Evolutionary conservation across 345 rosid species (phyloP), one percentile per base, ranked within the genome.

Genomic region (Camelina neglecta): DNA sequence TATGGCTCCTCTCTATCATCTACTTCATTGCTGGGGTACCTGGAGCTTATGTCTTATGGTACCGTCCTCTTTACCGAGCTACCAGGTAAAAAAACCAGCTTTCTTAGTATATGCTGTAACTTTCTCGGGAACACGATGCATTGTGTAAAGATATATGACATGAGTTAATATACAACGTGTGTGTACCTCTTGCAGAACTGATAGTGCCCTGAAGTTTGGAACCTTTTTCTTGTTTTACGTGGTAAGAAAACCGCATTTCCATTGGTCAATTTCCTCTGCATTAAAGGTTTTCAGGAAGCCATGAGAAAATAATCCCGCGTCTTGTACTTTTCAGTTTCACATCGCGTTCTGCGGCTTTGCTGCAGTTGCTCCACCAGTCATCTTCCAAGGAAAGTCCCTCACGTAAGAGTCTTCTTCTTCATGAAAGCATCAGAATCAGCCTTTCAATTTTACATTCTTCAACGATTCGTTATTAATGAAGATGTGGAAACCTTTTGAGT

Each of bases 1-100:
- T 93, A 75, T 96, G 99, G 99, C 85, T 96, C 84, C 96, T 96
- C 48, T 89, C 99, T 59, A 76, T 93, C 73, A 96, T 96, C 83
- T 96, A 96, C 81, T 84, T 86, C 86, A 81, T 96, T 68, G 67
- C 95, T 0, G 98, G 98, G 62, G 87, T 83, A 82, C 99, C 99
- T 75, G 98, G 97, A 56, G 97, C 82, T 60, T 96, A 93, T 62
- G 85, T 88, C 61, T 41, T 84, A 72, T 96, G 99, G 99, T 96
- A 96, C 79, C 91, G 93, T 65, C 99, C 99, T 62, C 88, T 96
- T 47, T 96, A 96, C 76, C 88, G 93, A 74, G 99, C 99, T 73
- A 87, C 89, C 85, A 93, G 99, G 99, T 96, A 26, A 26, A 91
- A 91, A 24, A 18, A 31, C 61, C 48, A 59, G 21, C 41, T 71